Conservation (phyloP, 1,284 basidiomycete species). For the Dichomitus squalens region DNA sequence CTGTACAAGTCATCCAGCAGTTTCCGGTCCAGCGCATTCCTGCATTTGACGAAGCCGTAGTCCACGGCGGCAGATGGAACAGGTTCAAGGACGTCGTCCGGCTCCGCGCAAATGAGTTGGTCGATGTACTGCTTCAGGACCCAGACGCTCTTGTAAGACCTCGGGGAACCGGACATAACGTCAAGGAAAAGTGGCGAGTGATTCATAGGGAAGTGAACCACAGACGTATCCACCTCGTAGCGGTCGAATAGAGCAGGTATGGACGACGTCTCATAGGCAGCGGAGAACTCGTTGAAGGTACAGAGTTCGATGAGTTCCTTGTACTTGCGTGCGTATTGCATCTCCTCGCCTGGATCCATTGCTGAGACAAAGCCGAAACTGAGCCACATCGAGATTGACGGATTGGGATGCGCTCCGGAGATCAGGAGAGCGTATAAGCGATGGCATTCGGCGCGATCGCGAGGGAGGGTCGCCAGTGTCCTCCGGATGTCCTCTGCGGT, state of each 20-base stretch:
- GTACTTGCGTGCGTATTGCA: constrained; percentile 23
- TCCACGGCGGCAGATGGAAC: constrained; percentile 28
- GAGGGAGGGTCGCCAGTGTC: constrained; percentile 5
- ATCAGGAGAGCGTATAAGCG: constrained; percentile 17
- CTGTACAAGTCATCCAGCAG: constrained; percentile 36
- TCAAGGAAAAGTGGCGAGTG: constrained; percentile 30
- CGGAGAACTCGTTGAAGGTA: constrained; percentile 39
- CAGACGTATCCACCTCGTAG: too few species aligned
- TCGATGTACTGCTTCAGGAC: constrained; percentile 36
- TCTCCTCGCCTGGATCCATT: constrained; percentile 16
- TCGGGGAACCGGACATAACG: constrained; percentile 26
- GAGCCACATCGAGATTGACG: too few species aligned
- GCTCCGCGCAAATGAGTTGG: constrained; percentile 22
- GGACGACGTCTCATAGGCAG: too few species aligned
- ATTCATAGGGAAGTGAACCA: background rate
- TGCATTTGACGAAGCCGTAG: constrained; percentile 41
- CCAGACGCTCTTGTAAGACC: constrained; percentile 38
- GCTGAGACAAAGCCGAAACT: too few species aligned
- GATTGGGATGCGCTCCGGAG: constrained; percentile 16
- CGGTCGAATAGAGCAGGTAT: constrained; percentile 26
- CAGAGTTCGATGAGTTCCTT: constrained; percentile 27
- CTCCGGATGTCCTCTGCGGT: constrained; percentile 3
- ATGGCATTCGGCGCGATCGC: constrained; percentile 15
- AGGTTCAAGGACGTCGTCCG: background rate
- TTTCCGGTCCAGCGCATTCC: constrained; percentile 25